Percentiles rank a stretch among this genome's conserved stretches.
Evolutionary conservation across 768 basidiomycete genomes (phyloP).

Genomic region (Cystoderma amianthinum): DNA sequence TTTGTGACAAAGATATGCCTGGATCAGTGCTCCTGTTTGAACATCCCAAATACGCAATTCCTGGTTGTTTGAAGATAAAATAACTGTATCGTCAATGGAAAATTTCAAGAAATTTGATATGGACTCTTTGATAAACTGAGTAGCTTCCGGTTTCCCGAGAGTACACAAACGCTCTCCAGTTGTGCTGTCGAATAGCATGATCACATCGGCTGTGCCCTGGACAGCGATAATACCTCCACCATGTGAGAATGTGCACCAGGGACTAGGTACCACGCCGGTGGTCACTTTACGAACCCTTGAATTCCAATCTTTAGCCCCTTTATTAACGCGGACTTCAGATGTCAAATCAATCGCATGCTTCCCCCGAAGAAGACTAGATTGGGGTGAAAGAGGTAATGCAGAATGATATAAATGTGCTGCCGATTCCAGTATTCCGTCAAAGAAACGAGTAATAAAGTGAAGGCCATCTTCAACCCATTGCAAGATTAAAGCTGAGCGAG

Average conservation of each 20-base stretch:
- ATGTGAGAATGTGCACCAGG: not conserved
- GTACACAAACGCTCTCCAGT: not conserved
- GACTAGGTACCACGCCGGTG: not conserved
- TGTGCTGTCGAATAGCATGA: not conserved
- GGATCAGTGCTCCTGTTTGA: not conserved
- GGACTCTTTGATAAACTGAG: not conserved
- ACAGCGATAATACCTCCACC: not conserved
- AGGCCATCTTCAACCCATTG: not conserved
- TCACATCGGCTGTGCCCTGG: not conserved
- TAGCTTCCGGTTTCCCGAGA: too few species aligned
- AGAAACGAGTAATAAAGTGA: not conserved
- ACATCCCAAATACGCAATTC: not conserved
- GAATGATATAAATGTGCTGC: not conserved
- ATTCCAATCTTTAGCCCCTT: not conserved
- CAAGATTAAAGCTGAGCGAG: too few species aligned
- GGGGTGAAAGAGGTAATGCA: not conserved
- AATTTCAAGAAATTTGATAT: not conserved
- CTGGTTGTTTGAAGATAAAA: not conserved
- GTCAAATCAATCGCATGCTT: not conserved
- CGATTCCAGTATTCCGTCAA: not conserved
- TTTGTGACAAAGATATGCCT: not conserved
- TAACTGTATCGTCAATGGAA: not conserved
- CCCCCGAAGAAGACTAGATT: not conserved
- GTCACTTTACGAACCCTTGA: not conserved
- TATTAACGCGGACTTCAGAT: not conserved